These are phyloP conservation scores for Pezicula neosporulosa DNA, from an alignment of 2,329 filamentous ascomycete genomes.

Conservation along the genomic window DNA sequence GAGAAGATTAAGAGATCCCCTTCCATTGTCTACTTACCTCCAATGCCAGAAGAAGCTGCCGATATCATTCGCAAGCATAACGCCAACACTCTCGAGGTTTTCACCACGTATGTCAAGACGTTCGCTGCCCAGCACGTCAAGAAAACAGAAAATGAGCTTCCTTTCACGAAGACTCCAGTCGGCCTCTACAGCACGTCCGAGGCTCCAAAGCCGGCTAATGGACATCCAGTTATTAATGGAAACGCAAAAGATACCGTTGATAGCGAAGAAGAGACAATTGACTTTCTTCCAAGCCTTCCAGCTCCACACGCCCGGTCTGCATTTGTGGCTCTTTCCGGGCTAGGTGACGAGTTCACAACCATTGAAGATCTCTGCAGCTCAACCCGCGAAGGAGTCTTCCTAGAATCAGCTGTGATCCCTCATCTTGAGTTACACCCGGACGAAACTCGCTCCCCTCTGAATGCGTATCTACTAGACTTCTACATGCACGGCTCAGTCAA, in stretches of 20 bases:
- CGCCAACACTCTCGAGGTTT: conserved; percentile 59
- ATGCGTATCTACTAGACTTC: conserved; percentile 73
- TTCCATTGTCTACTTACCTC: conserved; percentile 63
- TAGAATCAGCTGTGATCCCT: conserved; percentile 71
- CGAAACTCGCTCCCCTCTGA: conserved; percentile 48
- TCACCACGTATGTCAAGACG: conserved; percentile 64
- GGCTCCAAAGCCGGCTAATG: background rate
- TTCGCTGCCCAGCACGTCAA: conserved; percentile 60
- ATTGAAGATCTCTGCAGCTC: conserved; percentile 66
- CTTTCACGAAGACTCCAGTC: conserved; percentile 24
- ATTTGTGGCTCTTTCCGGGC: conserved; percentile 70
- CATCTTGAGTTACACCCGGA: conserved; percentile 60
- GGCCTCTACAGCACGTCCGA: conserved; percentile 3
- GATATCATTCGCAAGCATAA: conserved; percentile 60
- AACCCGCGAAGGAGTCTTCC: conserved; percentile 64
- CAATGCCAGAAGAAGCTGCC: conserved; percentile 54
- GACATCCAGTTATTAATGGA: conserved; percentile 7
- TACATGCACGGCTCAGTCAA: conserved; percentile 67
- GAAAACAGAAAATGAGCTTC: conserved; percentile 23
- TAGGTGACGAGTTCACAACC: conserved; percentile 58
- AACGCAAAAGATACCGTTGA: conserved; percentile 8
- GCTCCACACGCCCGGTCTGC: conserved; percentile 55
- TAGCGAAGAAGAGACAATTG: conserved; percentile 5
- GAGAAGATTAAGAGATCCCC: conserved; percentile 52
- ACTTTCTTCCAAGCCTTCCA: conserved; percentile 28